Conservation (phyloP, 2,329 filamentous ascomycete species). For the Exophiala lecanii-corni region DNA sequence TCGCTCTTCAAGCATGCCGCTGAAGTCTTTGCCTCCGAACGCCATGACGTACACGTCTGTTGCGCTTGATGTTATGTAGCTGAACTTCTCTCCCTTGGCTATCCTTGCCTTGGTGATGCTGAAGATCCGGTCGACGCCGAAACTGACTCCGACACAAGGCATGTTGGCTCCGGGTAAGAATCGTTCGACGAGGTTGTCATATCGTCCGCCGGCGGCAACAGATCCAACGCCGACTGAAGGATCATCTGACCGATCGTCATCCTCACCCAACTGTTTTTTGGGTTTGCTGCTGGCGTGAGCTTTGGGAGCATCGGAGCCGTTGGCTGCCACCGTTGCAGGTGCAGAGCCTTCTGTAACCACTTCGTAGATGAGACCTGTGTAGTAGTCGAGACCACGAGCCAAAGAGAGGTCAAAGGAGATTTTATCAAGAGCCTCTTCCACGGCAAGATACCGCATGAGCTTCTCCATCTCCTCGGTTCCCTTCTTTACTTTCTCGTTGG, state of each 20-base stretch:
- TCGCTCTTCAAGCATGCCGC: slow-evolving; percentile 73
- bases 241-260: slow-evolving; percentile 70
- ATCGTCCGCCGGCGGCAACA: slow-evolving; percentile 83
- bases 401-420: slow-evolving; percentile 88
- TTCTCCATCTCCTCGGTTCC: slow-evolving; percentile 77
- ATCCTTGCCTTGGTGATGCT: slow-evolving; percentile 79
- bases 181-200: slow-evolving; percentile 92
- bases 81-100: slow-evolving; percentile 54
- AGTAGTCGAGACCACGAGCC: slow-evolving; percentile 87
- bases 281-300: slow-evolving; percentile 51
- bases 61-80: slow-evolving; percentile 31
- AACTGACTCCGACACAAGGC: slow-evolving; percentile 87
- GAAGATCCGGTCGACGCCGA: slow-evolving; percentile 93
- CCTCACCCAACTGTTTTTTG: slow-evolving; percentile 50
- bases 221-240: slow-evolving; percentile 80
- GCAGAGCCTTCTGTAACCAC: slow-evolving; percentile 78
- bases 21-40: slow-evolving; percentile 81
- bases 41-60: slow-evolving; percentile 95
- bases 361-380: slow-evolving; percentile 87
- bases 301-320: slow-evolving; percentile 34
- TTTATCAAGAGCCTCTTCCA: slow-evolving; percentile 65
- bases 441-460: slow-evolving; percentile 76
- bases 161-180: slow-evolving; percentile 81
- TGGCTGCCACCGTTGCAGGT: slow-evolving; percentile 35
- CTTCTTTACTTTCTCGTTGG: slow-evolving; percentile 70